Percentiles rank a stretch among this genome's conserved stretches.
These are phyloP conservation scores for Beauveria varroae DNA, from an alignment of 2,329 filamentous ascomycete species.

Conservation along the genomic window DNA sequence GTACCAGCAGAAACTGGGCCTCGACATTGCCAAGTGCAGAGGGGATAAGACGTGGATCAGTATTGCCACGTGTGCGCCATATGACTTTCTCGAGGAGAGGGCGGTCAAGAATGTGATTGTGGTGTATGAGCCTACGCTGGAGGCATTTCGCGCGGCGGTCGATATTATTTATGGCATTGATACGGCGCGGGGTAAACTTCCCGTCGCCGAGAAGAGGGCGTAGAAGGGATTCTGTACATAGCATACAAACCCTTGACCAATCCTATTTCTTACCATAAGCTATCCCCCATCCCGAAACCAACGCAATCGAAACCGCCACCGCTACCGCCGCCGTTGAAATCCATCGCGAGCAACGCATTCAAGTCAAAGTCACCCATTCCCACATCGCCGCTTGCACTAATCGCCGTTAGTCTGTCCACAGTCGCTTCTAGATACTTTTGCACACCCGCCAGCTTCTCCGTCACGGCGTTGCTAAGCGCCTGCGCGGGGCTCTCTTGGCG, in stretches of 20 bases:
- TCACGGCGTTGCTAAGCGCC: not conserved
- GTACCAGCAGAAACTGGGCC: constrained; percentile 17
- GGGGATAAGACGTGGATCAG: constrained; percentile 12
- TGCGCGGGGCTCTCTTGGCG: not conserved
- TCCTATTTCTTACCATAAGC: not conserved
- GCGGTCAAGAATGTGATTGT: constrained; percentile 17
- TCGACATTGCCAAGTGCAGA: constrained; percentile 16
- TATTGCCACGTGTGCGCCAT: constrained; percentile 20
- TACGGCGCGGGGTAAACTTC: constrained; percentile 14
- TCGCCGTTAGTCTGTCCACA: not conserved
- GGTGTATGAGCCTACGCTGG: constrained; percentile 20
- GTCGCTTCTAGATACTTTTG: not conserved
- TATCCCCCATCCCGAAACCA: not conserved
- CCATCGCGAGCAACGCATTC: not conserved
- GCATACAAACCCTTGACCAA: not conserved
- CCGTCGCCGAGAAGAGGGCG: constrained; percentile 8
- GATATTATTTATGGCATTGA: constrained; percentile 17
- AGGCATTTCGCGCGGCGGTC: constrained; percentile 17
- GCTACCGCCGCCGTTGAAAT: not conserved
- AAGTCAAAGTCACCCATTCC: not conserved
- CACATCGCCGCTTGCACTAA: not conserved
- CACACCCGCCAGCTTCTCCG: not conserved
- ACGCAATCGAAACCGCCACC: not conserved
- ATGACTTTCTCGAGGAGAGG: constrained; percentile 19
- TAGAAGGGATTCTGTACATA: not conserved